Evolutionary conservation across 441 rosid genomes (phyloP).

Genomic region (Francoa sonchifolia): DNA sequence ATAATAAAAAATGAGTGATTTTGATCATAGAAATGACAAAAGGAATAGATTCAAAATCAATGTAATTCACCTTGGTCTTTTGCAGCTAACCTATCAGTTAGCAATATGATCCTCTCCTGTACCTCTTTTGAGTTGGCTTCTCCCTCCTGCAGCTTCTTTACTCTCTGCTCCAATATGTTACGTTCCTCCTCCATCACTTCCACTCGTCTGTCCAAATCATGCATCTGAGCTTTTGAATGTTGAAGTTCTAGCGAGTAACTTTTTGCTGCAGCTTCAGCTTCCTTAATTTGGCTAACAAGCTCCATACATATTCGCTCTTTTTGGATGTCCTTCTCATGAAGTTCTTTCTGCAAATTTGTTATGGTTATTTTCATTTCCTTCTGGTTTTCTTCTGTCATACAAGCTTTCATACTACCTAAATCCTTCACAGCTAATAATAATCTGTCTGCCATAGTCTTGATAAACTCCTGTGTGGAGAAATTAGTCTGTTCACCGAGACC

Average conservation of each 20-base stretch:
- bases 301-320: conserved; percentile 78
- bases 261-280: conserved; percentile 72
- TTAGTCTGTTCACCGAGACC: conserved; percentile 18
- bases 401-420: conserved; percentile 37
- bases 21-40: neutral
- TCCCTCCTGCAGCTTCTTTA: conserved; percentile 53
- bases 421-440: conserved; percentile 40
- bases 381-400: conserved; percentile 34
- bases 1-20: conserved; percentile 5
- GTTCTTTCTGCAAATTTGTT: conserved; percentile 74
- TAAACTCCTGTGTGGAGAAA: conserved; percentile 46
- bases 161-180: conserved; percentile 40
- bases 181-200: conserved; percentile 36
- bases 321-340: conserved; percentile 88
- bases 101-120: conserved; percentile 44
- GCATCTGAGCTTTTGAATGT: conserved; percentile 37
- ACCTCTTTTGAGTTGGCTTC: conserved; percentile 37
- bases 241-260: conserved; percentile 57
- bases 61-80: conserved; percentile 73
- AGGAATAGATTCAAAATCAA: conserved; percentile 10
- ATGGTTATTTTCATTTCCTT: conserved; percentile 68
- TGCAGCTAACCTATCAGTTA: conserved; percentile 48
- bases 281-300: conserved; percentile 84
- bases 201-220: conserved; percentile 55
- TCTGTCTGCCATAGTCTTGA: conserved; percentile 45